Percentiles rank a stretch among this genome's conserved stretches.
Conservation (phyloP, 129 eudicot species). For the Arctium lappa region DNA sequence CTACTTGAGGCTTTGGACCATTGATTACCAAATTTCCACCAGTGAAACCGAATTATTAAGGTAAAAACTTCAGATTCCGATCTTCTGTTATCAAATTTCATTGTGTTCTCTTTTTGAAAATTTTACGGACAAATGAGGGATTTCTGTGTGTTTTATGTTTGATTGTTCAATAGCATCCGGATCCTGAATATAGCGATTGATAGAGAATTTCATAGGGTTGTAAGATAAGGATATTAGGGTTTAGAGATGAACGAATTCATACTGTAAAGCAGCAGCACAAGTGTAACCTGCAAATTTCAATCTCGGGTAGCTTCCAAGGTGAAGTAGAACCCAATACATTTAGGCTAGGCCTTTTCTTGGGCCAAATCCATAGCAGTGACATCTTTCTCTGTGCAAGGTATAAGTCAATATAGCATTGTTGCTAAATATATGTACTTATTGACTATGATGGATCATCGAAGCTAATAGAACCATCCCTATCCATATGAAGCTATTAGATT, state of each 20-base stretch:
- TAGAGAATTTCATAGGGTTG: not conserved
- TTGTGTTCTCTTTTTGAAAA: not conserved
- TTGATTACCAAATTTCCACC: constrained; percentile 69
- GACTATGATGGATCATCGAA: not conserved
- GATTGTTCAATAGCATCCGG: not conserved
- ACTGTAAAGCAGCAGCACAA: not conserved
- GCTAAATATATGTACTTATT: not conserved
- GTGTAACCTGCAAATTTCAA: not conserved
- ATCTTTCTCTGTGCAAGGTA: not conserved
- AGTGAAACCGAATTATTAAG: constrained; percentile 65
- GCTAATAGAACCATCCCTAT: not conserved
- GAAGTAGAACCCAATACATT: not conserved
- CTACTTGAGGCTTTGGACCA: constrained; percentile 77
- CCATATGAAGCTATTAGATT: not conserved
- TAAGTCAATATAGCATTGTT: not conserved
- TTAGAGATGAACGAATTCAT: not conserved
- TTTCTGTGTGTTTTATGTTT: not conserved
- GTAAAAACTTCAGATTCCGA: constrained; percentile 18
- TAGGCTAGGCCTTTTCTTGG: not conserved
- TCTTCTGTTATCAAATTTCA: not conserved
- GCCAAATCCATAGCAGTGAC: not conserved
- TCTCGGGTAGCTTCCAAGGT: not conserved
- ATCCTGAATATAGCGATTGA: not conserved
- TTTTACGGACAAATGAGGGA: not conserved
- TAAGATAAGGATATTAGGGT: constrained; percentile 8